These are phyloP conservation scores for Amaranthus tricolor DNA, from an alignment of 179 eudicot genomes.

Conservation along the genomic window DNA sequence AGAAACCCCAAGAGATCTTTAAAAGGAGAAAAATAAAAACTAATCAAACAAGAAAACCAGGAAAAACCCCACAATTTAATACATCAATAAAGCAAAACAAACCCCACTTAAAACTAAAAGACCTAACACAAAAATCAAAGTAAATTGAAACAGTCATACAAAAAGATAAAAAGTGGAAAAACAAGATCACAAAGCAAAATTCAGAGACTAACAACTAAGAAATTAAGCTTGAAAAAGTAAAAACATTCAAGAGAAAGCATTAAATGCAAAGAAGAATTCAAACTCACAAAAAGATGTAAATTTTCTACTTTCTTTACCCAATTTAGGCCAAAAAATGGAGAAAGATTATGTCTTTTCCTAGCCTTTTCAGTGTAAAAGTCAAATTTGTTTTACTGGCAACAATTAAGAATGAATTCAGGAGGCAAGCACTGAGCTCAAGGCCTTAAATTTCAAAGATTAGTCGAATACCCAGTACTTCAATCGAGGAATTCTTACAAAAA, in stretches of 20 bases:
- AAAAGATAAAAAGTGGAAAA: neutral
- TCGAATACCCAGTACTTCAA: constrained; percentile 22
- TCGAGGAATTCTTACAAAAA: constrained; percentile 3
- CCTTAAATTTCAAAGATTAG: constrained; percentile 25
- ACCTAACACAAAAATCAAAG: constrained; percentile 26
- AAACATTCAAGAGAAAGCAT: constrained; percentile 19
- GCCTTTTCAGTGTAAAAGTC: constrained; percentile 25
- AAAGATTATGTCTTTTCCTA: neutral
- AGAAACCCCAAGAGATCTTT: neutral
- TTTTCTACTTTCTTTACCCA: neutral
- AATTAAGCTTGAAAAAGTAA: neutral
- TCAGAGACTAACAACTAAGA: constrained; percentile 12
- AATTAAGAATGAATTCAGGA: constrained; percentile 7
- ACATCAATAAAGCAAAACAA: constrained; percentile 28
- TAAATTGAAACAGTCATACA: neutral
- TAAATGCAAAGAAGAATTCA: constrained; percentile 15
- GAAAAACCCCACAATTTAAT: constrained; percentile 23
- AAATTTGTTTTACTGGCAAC: constrained; percentile 17
- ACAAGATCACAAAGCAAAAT: constrained; percentile 20
- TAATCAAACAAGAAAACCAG: neutral
- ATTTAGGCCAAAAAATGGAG: neutral
- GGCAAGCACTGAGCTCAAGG: constrained; percentile 26
- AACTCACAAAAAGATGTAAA: constrained; percentile 13
- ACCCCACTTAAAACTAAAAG: constrained; percentile 22
- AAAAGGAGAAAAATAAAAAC: neutral